phyloP scores from a whole-genome alignment of 108 stramenopile species.

The Skeletonema grethae region DNA sequence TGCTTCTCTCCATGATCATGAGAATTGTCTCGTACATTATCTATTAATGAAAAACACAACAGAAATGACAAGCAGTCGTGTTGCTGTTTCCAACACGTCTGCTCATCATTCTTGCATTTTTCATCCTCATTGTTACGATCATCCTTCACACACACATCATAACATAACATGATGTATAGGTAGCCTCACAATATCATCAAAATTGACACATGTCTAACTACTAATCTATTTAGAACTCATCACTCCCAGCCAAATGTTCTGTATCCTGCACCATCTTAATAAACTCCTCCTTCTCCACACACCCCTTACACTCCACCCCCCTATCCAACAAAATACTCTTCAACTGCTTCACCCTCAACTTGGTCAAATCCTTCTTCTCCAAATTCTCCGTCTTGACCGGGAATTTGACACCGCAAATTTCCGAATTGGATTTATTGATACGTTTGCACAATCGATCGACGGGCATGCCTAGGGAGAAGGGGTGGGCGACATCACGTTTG shows the following conservation, averaged over 20 bases:
- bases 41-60: too few species aligned
- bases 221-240: conserved; percentile 25
- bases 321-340: conserved; percentile 94
- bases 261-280: conserved; percentile 95
- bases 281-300: conserved; percentile 99
- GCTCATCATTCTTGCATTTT: too few species aligned
- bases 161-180: too few species aligned
- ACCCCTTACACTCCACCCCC: conserved; percentile 97
- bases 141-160: too few species aligned
- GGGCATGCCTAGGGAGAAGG: conserved; percentile 92
- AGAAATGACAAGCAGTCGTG: neutral
- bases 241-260: conserved; percentile 74
- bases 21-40: too few species aligned
- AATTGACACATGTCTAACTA: neutral
- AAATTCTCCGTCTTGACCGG: conserved; percentile 95
- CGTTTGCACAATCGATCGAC: conserved; percentile 88
- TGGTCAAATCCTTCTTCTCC: conserved; percentile 92
- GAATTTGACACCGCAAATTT: conserved; percentile 92
- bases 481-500: conserved; percentile 94
- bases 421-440: conserved; percentile 86
- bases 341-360: conserved; percentile 97
- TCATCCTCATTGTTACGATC: too few species aligned
- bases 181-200: too few species aligned
- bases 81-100: too few species aligned
- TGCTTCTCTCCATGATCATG: too few species aligned